A percentile compares a stretch with the other conserved stretches of the same genome.
phyloP scores from a whole-genome alignment of 257 asterid species.

The Linaria vulgaris region DNA sequence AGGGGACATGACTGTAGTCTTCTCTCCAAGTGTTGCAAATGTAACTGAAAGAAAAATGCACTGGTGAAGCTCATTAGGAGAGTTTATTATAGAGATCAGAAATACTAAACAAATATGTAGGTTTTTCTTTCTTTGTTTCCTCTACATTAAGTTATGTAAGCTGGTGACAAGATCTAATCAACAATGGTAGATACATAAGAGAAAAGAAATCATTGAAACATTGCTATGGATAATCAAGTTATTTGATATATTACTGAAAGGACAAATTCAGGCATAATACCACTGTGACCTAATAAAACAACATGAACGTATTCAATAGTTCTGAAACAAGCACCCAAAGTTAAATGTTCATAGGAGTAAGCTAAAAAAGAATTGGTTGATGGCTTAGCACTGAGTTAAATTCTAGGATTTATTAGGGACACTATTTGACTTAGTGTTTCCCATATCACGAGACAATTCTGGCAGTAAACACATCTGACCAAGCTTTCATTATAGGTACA shows the following conservation, averaged over 20 bases:
- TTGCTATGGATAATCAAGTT: too few species aligned
- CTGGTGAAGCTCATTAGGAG: conserved; percentile 23
- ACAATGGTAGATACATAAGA: too few species aligned
- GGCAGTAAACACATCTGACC: neutral
- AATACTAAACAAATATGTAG: neutral
- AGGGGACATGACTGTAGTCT: conserved; percentile 98
- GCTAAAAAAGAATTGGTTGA: neutral
- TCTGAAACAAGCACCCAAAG: neutral
- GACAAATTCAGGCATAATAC: too few species aligned
- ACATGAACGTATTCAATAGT: neutral
- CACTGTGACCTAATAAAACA: too few species aligned
- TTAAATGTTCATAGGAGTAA: conserved; percentile 9
- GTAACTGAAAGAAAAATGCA: conserved; percentile 68
- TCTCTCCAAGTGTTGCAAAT: conserved; percentile 96
- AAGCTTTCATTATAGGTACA: neutral
- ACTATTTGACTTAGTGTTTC: neutral
- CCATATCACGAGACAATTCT: neutral
- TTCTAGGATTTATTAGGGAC: neutral
- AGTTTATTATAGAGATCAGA: conserved; percentile 18
- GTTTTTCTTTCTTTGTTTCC: conserved; percentile 5
- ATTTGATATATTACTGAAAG: too few species aligned
- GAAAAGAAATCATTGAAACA: too few species aligned
- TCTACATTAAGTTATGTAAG: too few species aligned
- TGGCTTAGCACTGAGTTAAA: neutral
- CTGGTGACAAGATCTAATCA: neutral